These are phyloP conservation scores for Strobilomyces confusus DNA, from an alignment of 768 basidiomycete genomes.

Conservation along the genomic window DNA sequence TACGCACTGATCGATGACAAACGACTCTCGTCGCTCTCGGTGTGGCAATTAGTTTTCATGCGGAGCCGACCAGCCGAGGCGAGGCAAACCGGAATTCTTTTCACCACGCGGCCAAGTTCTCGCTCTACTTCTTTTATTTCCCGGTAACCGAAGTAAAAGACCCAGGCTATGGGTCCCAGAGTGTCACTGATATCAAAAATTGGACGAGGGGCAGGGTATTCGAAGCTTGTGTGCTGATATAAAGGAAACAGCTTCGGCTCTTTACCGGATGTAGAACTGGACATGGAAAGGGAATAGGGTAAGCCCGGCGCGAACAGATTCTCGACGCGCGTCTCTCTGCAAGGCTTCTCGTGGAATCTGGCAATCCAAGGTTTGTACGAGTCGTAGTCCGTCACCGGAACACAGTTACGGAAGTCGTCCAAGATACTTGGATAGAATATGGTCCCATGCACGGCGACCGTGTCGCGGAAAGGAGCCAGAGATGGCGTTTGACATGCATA, in stretches of 20 bases:
- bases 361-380: constrained; percentile 10
- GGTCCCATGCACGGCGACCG: background rate
- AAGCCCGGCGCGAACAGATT: constrained; percentile 15
- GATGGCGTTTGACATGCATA: constrained; percentile 4
- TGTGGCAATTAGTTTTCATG: constrained; percentile 4
- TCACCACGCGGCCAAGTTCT: background rate
- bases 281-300: constrained; percentile 8
- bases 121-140: constrained; percentile 1
- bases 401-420: constrained; percentile 5
- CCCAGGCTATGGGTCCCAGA: background rate
- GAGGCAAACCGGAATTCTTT: background rate
- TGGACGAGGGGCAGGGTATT: background rate
- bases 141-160: constrained; percentile 4
- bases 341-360: constrained; percentile 7
- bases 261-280: constrained; percentile 14
- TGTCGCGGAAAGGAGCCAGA: constrained; percentile 4
- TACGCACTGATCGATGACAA: constrained; percentile 6
- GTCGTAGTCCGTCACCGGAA: constrained; percentile 13
- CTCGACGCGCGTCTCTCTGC: constrained; percentile 6
- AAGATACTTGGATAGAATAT: background rate
- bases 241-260: constrained; percentile 7
- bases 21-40: constrained; percentile 9
- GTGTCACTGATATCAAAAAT: background rate
- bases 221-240: background rate
- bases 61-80: constrained; percentile 1